A percentile compares a stretch with the other conserved stretches of the same genome.
phyloP scores from a whole-genome alignment of 164 flowering plant species.

The Annona cherimola region DNA sequence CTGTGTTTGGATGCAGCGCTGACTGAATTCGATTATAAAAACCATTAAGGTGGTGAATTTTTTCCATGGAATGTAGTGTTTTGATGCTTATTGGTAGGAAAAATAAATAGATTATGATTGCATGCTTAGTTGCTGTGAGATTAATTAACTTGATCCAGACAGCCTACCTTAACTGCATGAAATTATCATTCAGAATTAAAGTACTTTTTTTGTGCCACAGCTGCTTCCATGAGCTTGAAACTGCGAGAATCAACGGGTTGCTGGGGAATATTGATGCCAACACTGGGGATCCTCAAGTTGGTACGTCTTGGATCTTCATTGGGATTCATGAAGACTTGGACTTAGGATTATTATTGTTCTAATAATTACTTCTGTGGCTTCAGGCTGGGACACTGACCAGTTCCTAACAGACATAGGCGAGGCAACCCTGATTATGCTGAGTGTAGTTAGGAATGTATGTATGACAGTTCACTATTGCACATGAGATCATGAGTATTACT shows the following conservation, averaged over 20 bases:
- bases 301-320: constrained; percentile 27
- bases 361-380: constrained; percentile 1
- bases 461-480: not conserved
- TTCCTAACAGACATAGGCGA: constrained; percentile 82
- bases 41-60: too few relatives aligned
- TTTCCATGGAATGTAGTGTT: too few relatives aligned
- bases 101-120: too few relatives aligned
- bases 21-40: not conserved
- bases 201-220: constrained; percentile 26
- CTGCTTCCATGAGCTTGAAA: constrained; percentile 98
- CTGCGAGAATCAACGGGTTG: constrained; percentile 89
- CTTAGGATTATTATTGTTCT: not conserved
- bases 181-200: not conserved
- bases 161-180: not conserved
- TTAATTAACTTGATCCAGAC: not conserved
- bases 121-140: too few relatives aligned
- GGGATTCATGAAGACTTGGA: not conserved
- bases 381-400: constrained; percentile 99
- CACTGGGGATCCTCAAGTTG: constrained; percentile 92
- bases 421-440: constrained; percentile 85
- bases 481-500: not conserved
- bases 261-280: constrained; percentile 96
- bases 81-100: too few relatives aligned
- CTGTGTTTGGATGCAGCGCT: not conserved
- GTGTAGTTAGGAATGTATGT: constrained; percentile 83